Conservation (phyloP, 306 rosid species). For the barrel medic (Medicago truncatula) region MtrunA17r5.0-ANR NC_053046.1:2132001-2132500, state of each 20-base stretch:
- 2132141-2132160: conserved; percentile 94
- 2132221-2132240: conserved; percentile 95
- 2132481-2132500: conserved; percentile 78
- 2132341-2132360: background rate
- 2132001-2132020: conserved; percentile 13
- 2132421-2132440: conserved; percentile 82
- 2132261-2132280: conserved; percentile 56
- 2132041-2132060: background rate
- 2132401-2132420: conserved; percentile 77
- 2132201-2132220: conserved; percentile 77
- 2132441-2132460: conserved; percentile 96
- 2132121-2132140: conserved; percentile 46
- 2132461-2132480: conserved; percentile 83
- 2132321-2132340: conserved; percentile 5
- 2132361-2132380: background rate
- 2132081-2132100: conserved; percentile 18
- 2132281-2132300: background rate
- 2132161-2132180: conserved; percentile 88
- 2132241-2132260: conserved; percentile 74
- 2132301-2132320: background rate
- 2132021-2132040: background rate
- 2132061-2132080: background rate
- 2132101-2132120: background rate
- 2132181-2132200: conserved; percentile 86
- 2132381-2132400: conserved; percentile 56